phyloP scores from a whole-genome alignment of 768 basidiomycete genomes.

The Sarcomyxa edulis region DNA sequence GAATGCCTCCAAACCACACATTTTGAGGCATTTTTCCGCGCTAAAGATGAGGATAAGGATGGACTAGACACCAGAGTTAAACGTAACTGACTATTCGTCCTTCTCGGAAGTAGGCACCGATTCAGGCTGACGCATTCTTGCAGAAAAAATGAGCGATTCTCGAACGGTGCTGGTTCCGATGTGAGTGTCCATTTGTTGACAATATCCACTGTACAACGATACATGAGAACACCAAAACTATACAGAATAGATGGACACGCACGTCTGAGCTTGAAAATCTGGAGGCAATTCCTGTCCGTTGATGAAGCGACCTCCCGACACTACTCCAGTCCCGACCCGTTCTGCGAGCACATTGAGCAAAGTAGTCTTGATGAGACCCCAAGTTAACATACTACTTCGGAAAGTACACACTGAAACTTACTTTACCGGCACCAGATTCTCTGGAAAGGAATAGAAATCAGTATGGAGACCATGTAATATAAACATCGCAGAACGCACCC shows the following conservation, averaged over 20 bases:
- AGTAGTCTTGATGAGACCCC: slow-evolving; percentile 47
- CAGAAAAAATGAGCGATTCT: slow-evolving; percentile 77
- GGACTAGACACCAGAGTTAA: background rate
- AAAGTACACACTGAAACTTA: slow-evolving; percentile 43
- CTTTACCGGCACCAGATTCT: slow-evolving; percentile 38
- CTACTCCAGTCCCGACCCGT: slow-evolving; percentile 39
- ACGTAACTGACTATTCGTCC: slow-evolving; percentile 60
- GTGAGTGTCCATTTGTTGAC: slow-evolving; percentile 84
- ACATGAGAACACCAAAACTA: background rate
- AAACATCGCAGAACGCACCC: no score
- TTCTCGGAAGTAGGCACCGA: slow-evolving; percentile 65
- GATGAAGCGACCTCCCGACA: slow-evolving; percentile 48
- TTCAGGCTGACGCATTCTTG: slow-evolving; percentile 69
- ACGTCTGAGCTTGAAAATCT: slow-evolving; percentile 63
- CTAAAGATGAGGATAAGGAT: slow-evolving; percentile 16
- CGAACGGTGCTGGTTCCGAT: slow-evolving; percentile 72
- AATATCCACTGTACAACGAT: slow-evolving; percentile 56
- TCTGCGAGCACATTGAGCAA: slow-evolving; percentile 53
- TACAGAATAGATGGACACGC: slow-evolving; percentile 2
- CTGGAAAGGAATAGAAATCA: no score
- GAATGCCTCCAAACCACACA: slow-evolving; percentile 58
- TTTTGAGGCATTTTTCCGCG: slow-evolving; percentile 43
- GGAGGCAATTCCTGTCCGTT: slow-evolving; percentile 46
- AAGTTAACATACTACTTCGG: slow-evolving; percentile 33
- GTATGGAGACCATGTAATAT: no score